Evolutionary conservation across 2,329 filamentous ascomycete species (phyloP).

Genomic region (Tothia fuscella): DNA sequence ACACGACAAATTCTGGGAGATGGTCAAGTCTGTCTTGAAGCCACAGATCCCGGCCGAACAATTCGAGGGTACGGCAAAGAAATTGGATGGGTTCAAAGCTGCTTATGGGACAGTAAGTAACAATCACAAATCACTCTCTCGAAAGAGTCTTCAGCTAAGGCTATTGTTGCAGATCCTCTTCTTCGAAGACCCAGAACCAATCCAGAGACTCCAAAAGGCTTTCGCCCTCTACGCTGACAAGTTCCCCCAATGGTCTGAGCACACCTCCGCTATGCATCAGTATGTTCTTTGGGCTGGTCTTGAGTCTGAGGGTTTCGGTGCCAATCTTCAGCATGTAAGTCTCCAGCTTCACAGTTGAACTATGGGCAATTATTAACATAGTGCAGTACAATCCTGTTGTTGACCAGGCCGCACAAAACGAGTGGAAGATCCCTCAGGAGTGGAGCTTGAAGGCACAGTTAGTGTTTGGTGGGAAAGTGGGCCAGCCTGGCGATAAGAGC

Average conservation of each 20-base stretch:
- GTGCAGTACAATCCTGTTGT: conserved; percentile 66
- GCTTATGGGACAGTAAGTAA: conserved; percentile 62
- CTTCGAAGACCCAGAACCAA: conserved; percentile 63
- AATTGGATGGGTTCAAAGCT: conserved; percentile 50
- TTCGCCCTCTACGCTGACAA: conserved; percentile 66
- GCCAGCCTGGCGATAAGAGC: conserved; percentile 48
- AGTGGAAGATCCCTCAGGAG: conserved; percentile 57
- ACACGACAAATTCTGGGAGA: conserved; percentile 81
- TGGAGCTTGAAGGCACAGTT: conserved; percentile 77
- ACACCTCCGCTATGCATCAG: conserved; percentile 75
- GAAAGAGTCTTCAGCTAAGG: neutral
- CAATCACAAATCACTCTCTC: neutral
- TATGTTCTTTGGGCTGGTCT: conserved; percentile 70
- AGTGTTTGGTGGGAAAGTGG: conserved; percentile 61
- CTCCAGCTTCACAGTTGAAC: neutral
- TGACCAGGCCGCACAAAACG: conserved; percentile 54
- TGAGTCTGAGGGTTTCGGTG: conserved; percentile 71
- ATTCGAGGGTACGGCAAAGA: conserved; percentile 43
- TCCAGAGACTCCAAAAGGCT: conserved; percentile 54
- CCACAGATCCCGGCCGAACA: conserved; percentile 53
- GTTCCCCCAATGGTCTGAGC: conserved; percentile 65
- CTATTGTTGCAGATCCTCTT: conserved; percentile 53
- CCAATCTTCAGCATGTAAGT: conserved; percentile 66
- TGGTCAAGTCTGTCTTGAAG: conserved; percentile 53
- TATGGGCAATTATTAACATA: neutral